Evolutionary conservation across 2,329 filamentous ascomycete species (phyloP).

Genomic region (Pezicula radicicola): DNA sequence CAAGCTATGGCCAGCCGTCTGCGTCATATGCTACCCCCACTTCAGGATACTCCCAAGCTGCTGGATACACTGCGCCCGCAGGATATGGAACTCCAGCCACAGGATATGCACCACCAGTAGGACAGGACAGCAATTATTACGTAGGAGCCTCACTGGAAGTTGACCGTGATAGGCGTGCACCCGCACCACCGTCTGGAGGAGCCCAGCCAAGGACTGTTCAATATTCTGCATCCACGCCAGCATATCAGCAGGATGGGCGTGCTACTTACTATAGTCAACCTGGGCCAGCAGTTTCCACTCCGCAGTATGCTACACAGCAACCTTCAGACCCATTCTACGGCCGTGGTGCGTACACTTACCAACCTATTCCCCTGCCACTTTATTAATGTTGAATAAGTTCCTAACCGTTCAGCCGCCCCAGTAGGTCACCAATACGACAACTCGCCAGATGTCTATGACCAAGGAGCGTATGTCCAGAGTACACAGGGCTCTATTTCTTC

Average conservation of each 20-base stretch:
- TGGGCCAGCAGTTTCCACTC: conserved; percentile 33
- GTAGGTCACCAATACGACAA: conserved; percentile 18
- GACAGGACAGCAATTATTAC: conserved; percentile 19
- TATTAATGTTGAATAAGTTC: conserved; percentile 15
- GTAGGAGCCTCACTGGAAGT: conserved; percentile 22
- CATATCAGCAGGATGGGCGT: conserved; percentile 15
- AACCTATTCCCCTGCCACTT: conserved; percentile 12
- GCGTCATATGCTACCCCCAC: conserved; percentile 19
- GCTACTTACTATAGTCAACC: conserved; percentile 26
- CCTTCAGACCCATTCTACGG: conserved; percentile 53
- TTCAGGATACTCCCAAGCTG: conserved; percentile 16
- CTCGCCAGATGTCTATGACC: conserved; percentile 17
- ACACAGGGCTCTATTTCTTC: conserved; percentile 17
- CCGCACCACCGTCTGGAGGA: conserved; percentile 12
- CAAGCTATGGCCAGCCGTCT: conserved; percentile 18
- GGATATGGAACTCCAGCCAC: conserved; percentile 18
- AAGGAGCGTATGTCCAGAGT: conserved; percentile 9
- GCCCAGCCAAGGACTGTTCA: conserved; percentile 14
- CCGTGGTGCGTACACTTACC: conserved; percentile 54
- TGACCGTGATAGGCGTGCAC: conserved; percentile 8
- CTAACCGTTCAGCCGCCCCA: conserved; percentile 28
- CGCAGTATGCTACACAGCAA: conserved; percentile 35
- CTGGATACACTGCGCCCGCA: conserved; percentile 6
- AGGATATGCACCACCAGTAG: conserved; percentile 17
- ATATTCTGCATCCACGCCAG: conserved; percentile 9